These are phyloP conservation scores for Gossypium davidsonii DNA, from an alignment of 441 rosid genomes.

Conservation along the genomic window DNA sequence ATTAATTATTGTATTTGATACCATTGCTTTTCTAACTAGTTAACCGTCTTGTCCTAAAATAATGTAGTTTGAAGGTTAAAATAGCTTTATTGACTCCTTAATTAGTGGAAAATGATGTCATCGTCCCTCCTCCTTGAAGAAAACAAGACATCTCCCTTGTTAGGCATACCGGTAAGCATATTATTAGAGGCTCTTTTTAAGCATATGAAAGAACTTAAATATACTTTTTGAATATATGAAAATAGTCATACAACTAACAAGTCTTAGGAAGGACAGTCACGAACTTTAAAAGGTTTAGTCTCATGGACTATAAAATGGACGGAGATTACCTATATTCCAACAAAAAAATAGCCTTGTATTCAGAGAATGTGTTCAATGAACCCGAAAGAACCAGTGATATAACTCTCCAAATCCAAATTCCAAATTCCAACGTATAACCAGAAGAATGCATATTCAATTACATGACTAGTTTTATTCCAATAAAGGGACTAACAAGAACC, in stretches of 20 bases:
- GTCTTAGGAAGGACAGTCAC: too few relatives aligned
- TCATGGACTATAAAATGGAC: too few relatives aligned
- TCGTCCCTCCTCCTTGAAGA: not conserved
- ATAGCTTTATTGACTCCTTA: too few relatives aligned
- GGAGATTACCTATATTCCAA: not conserved
- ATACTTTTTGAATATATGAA: too few relatives aligned
- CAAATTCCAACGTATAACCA: not conserved
- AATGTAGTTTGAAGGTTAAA: not conserved
- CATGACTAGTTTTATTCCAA: constrained; percentile 5
- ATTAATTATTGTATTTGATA: not conserved
- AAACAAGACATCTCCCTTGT: too few relatives aligned
- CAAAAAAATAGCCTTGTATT: too few relatives aligned
- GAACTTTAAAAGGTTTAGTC: too few relatives aligned
- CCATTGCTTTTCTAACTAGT: not conserved
- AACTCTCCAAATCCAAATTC: not conserved
- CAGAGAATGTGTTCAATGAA: too few relatives aligned
- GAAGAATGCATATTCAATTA: not conserved
- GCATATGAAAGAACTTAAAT: too few relatives aligned
- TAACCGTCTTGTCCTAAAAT: not conserved
- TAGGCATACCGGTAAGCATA: too few relatives aligned
- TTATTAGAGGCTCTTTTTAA: too few relatives aligned
- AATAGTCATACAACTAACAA: too few relatives aligned
- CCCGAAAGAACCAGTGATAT: not conserved
- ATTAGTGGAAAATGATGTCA: not conserved
- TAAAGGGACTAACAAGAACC: not conserved